Evolutionary conservation across 106 monocot genomes (phyloP).

Genomic region (Dendrobium catenatum): DNA sequence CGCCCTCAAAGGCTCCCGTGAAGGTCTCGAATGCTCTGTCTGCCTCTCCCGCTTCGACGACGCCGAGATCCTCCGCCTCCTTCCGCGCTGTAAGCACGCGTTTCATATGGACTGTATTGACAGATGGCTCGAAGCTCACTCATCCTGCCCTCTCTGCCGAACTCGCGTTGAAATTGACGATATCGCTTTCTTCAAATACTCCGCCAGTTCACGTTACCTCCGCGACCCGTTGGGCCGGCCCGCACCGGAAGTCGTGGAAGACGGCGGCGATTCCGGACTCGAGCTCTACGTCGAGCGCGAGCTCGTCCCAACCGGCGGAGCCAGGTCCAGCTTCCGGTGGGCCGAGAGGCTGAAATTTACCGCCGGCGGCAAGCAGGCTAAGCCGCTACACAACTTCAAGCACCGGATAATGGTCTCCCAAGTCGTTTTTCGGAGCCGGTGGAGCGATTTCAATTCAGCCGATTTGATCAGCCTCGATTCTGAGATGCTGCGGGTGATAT

Average conservation of each 20-base stretch:
- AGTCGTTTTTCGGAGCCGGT: constrained; percentile 60
- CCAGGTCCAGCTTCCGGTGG: not conserved
- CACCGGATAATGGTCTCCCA: constrained; percentile 70
- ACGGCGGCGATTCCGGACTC: not conserved
- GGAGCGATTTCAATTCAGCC: constrained; percentile 81
- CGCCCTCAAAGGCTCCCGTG: constrained; percentile 31
- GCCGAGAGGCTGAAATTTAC: not conserved
- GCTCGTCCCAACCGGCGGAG: not conserved
- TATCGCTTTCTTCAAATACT: constrained; percentile 31
- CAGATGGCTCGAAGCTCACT: constrained; percentile 57
- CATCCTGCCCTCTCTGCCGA: constrained; percentile 76
- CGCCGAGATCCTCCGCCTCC: constrained; percentile 51
- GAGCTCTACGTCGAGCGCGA: constrained; percentile 55
- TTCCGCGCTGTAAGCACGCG: constrained; percentile 75
- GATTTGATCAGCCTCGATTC: constrained; percentile 60
- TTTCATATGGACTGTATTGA: constrained; percentile 78
- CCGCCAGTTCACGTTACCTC: too few relatives aligned
- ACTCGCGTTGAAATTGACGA: constrained; percentile 29
- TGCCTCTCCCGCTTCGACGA: constrained; percentile 56
- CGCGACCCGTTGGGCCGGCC: too few relatives aligned
- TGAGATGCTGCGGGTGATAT: constrained; percentile 53
- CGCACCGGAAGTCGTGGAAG: too few relatives aligned
- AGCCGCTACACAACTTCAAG: constrained; percentile 40
- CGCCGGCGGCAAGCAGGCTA: not conserved
- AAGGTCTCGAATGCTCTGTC: constrained; percentile 69